Base-by-base conservation (phyloP, 2,329 filamentous ascomycete species). In the Exophiala dermatitidis region DNA sequence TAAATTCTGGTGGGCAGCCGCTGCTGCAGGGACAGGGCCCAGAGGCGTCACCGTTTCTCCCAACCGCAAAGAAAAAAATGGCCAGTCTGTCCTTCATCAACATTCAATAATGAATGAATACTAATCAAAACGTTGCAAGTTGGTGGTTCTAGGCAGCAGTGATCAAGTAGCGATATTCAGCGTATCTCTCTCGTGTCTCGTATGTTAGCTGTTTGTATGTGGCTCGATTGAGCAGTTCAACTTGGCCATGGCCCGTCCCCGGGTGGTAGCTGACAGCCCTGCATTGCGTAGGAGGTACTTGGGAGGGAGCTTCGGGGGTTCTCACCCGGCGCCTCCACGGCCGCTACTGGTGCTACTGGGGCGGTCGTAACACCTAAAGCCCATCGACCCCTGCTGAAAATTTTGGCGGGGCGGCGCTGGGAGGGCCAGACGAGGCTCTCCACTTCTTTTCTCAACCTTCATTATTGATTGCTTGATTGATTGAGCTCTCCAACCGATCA, bases 21-120 rank as follows among this genome's bases (percentile, higher is more conserved):
- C 45, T 52, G 38, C 51, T 54, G 55, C 55, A 57, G 55, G 55
- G 55, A 54, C 55, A 48, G 33, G 47, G 32, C 28, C 31, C 47
- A 51, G 34, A 48, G 51, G 51, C 55, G 51, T 48, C 54, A 57
- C 53, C 43, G 46, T 36, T 46, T 42, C 32, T 40, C 48, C 41
- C 49, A 51, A 51, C 49, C 42, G 32, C 31, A 38, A 31, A 12
- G 19, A 37, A 48, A 37, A 36, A 37, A 37, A 37, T 10, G 40
- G 37, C 40, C 50, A 52, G 50, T 12, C 44, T 52, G 42, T 46
- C 37, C 36, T 6, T 34, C 28, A 3, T 3, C 6, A 29, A 5
- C 6, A 34, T 34, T 41, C 9, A 19, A 19, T 19, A 19, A 19
- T 41, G 38, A 41, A 6, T 41, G 38, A 26, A 41, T 41, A 41